phyloP scores from a whole-genome alignment of 139 green algal species.

The Microglena sp. region DNA sequence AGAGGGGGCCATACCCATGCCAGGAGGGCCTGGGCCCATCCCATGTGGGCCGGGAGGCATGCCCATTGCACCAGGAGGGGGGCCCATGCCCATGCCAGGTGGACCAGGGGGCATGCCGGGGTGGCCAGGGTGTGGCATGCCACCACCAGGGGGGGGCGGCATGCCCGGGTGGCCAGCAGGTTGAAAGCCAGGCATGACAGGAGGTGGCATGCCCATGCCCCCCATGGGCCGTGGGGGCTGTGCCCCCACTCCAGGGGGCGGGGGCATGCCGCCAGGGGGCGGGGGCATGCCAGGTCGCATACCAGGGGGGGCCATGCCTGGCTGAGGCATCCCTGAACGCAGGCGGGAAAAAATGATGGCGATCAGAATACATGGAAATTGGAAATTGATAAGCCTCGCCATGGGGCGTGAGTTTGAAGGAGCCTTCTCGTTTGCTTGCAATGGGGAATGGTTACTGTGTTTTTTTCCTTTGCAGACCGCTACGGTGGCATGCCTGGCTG shows the following conservation, averaged over 20 bases:
- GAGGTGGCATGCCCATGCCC: background rate
- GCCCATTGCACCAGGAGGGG: background rate
- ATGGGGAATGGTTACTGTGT: too few species aligned
- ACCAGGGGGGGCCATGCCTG: background rate
- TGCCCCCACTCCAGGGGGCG: background rate
- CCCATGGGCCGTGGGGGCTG: background rate
- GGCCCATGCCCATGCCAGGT: background rate
- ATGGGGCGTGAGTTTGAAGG: too few species aligned
- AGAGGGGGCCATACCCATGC: slow-evolving; percentile 3
- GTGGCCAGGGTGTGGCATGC: slow-evolving; percentile 8
- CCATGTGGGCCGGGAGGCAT: background rate
- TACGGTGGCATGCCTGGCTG: too few species aligned
- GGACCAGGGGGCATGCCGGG: background rate
- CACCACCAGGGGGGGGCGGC: slow-evolving; percentile 1
- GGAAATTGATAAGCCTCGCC: too few species aligned
- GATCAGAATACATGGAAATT: too few species aligned
- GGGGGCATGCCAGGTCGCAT: slow-evolving; percentile 7
- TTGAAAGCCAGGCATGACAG: slow-evolving; percentile 9
- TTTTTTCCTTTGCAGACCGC: too few species aligned
- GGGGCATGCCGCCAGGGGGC: slow-evolving; percentile 7
- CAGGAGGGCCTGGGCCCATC: background rate
- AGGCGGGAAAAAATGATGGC: background rate
- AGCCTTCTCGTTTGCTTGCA: too few species aligned
- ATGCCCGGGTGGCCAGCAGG: slow-evolving; percentile 4
- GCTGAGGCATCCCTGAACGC: background rate